Evolutionary conservation across 345 rosid species (phyloP).

Genomic region (Sisymbrium irio): DNA sequence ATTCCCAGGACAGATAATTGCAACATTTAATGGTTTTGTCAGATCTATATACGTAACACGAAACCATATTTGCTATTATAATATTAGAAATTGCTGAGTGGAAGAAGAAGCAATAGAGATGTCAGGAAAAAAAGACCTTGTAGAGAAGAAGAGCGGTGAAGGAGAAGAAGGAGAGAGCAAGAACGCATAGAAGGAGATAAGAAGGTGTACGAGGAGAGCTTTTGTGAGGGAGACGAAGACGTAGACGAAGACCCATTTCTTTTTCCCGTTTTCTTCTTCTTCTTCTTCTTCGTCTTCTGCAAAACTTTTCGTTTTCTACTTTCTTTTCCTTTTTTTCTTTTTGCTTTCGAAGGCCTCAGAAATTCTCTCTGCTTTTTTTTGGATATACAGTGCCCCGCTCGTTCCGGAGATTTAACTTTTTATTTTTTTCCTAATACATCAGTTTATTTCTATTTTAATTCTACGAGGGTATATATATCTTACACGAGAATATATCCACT

Average conservation of each 20-base stretch:
- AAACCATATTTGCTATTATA: background rate
- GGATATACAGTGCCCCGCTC: conserved; percentile 23
- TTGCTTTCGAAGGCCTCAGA: conserved; percentile 7
- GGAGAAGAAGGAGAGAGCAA: conserved; percentile 52
- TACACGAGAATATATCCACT: no score
- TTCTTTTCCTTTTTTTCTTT: background rate
- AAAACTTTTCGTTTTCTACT: background rate
- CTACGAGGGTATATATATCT: background rate
- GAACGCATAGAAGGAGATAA: conserved; percentile 44
- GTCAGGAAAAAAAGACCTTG: conserved; percentile 40
- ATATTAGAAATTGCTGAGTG: background rate
- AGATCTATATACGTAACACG: background rate
- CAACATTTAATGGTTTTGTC: background rate
- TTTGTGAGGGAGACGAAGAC: conserved; percentile 41
- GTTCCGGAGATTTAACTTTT: conserved; percentile 14
- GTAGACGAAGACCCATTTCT: conserved; percentile 32
- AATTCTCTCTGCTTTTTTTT: conserved; percentile 14
- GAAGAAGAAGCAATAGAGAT: background rate
- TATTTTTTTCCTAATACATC: background rate
- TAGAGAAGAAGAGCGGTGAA: conserved; percentile 60
- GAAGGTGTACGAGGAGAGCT: conserved; percentile 48
- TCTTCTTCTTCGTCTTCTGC: background rate
- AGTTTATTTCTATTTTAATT: conserved; percentile 23
- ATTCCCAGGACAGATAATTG: background rate
- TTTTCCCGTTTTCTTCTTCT: background rate